phyloP scores from a whole-genome alignment of 345 rosid species.

The Eucalyptus polybractea region DNA sequence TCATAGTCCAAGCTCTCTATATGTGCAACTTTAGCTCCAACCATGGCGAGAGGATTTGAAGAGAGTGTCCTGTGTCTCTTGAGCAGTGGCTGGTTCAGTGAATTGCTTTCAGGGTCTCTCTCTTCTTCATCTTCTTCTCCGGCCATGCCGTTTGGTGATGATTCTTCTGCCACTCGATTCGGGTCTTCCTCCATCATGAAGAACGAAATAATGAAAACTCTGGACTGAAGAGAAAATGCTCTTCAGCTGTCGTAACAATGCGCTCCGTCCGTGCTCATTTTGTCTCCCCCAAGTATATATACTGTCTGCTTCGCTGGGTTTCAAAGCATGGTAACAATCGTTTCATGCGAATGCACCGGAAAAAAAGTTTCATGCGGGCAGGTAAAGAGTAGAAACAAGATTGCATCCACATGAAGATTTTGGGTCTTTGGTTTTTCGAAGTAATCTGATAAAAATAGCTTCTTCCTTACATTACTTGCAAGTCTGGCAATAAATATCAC shows the following conservation, averaged over 20 bases:
- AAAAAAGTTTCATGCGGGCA: background rate
- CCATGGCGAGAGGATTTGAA: conserved; percentile 67
- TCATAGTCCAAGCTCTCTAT: conserved; percentile 90
- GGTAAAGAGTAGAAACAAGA: background rate
- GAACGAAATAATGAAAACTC: background rate
- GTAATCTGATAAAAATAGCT: background rate
- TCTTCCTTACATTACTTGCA: background rate
- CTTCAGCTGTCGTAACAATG: background rate
- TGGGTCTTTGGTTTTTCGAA: background rate
- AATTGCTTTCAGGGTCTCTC: conserved; percentile 56
- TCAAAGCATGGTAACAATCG: background rate
- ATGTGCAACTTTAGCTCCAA: conserved; percentile 77
- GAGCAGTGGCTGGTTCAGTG: conserved; percentile 58
- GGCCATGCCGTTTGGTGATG: background rate
- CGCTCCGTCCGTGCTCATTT: background rate
- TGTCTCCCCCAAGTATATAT: background rate
- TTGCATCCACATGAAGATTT: background rate
- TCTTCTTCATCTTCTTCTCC: conserved; percentile 26
- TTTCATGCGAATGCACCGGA: background rate
- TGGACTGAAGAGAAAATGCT: background rate
- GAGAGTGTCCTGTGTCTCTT: conserved; percentile 64
- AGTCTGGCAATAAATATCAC: conserved; percentile 1
- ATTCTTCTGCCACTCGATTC: background rate
- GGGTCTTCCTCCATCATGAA: conserved; percentile 36
- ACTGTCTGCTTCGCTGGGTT: background rate